Evolutionary conservation across 192 early-diverging fungal species (phyloP), one percentile per base, ranked within the genome.

Genomic region (Ambispora gerdemannii): DNA sequence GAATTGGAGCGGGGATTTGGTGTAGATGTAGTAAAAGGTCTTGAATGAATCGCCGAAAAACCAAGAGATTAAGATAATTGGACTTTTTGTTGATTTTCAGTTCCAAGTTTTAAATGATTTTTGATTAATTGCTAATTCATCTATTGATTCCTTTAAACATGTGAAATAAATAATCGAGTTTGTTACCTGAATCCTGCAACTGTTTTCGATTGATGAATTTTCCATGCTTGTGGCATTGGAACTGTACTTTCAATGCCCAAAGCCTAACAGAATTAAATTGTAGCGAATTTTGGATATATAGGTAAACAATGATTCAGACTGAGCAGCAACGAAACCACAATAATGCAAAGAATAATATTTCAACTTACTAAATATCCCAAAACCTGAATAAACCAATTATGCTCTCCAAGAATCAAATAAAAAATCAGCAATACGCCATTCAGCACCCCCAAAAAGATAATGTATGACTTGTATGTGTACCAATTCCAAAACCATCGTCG

Each of bases 191-290:
- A 87, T 62, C 85, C 85, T 17, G 69, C 70, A 0, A 82, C 83
- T 4, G 81, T 81, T 60, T 76, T 74, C 13, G 70, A 67, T 13
- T 70, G 71, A 49, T 73, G 80, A 72, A 83, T 86, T 22, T 78
- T 63, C 32, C 78, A 71, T 30, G 79, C 79, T 67, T 87, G 85
- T 11, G 85, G 85, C 13, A 87, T 58, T n/a, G 85, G 85, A 7
- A 87, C 76, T 3, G 85, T 83, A n/a, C 78, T 77, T 59, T 84
- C 85, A 36, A 87, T 83, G 0, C 85, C 80, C 24, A 87, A 51
- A 47, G 79, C 74, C 79, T 80, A 43, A 53, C 49, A 71, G 49
- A 62, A 30, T 55, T 2, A 36, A 55, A 19, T 31, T 28, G n/a
- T 4, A 50, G n/a, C n/a, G n/a, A n/a, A n/a, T n/a, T n/a, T n/a